Base-by-base conservation (phyloP, 129 eudicot genomes). In the Chrysanthemum lavandulifolium region DNA sequence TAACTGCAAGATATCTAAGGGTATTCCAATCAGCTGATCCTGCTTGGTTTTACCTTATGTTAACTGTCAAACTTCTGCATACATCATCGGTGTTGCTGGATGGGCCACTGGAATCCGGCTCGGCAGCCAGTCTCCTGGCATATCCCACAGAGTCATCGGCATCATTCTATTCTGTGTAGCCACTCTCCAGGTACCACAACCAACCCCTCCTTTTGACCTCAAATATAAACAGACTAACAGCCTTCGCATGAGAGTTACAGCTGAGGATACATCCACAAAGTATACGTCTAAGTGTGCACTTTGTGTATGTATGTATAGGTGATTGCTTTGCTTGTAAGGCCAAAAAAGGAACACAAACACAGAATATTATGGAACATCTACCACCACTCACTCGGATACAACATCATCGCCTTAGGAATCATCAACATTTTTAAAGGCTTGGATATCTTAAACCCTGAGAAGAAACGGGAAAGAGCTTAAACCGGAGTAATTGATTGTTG, bases 21-120 rank as follows among this genome's bases (percentile, higher is more conserved):
- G 91, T 83, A 13, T 89, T 89, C 45, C 74, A 73, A n/a, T 79
- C 86, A 40, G 21, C 97, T 2, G 95, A 92, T 40, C 98, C 98
- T 19, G 91, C 91, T 29, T 92, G 96, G 98, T 89, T 92, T 74
- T 89, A 89, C 81, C 97, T 92, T 63, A 92, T 71, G 89, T 82
- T 50, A 68, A 74, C 25, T 86, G 91, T 80, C 96, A 92, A 76
- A 74, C 86, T 52, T 79, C 95, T 0, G 98, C 86, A 65, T 92
- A 89, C 78, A 61, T 85, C 40, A 78, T 87, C 19, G 98, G 98
- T 6, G 85, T 92, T 53, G 88, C 91, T 16, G 98, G 98, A 68
- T 86, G 91, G 89, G 98, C 95, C 65, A 92, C 91, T 2, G 98
- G 98, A 11, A 86, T 92, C 73, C 79, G 73, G 56, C 89, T 92